Evolutionary conservation across 345 rosid species (phyloP), one percentile per base, ranked within the genome.

Genomic region (Gossypioides kirkii): DNA sequence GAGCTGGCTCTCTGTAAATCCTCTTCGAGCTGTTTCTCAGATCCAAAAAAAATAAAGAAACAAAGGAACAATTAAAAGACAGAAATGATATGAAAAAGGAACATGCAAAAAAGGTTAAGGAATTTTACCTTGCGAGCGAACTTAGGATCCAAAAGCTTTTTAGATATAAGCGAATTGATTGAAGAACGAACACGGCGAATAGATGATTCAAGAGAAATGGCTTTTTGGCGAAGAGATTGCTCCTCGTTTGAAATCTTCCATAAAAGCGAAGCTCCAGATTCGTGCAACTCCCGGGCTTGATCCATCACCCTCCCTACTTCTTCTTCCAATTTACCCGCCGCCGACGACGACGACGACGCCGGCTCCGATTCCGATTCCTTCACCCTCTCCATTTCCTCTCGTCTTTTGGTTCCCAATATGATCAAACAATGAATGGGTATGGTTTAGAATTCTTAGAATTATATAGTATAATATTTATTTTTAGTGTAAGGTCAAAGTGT

Each of bases 1-100:
- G 94, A 84, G 71, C 80, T 78, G 58, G 99, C 97, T 77, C 85
- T 86, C 77, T 86, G 94, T 55, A 95, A 79, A 84, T 95, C 97
- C 18, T 91, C 99, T 17, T 89, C 90, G 8, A 88, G 86, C 99
- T 94, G 84, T 41, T 54, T 46, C 23, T 0, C 55, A 3, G 60
- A 74, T 62, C 42, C 61, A 16, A 68, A 32, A 13, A 59, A 25
- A 28, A 61, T 16, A 45, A 45, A 45, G 13, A 10, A 23, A 23
- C 18, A 2, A 14, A 58, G 6, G 23, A 28, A 25, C 17, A 2
- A n/a, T 12, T 59, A 64, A 67, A 54, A 59, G 25, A 13, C 41
- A 41, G 49, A 43, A 42, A 36, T n/a, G 32, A 64, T 11, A n/a
- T 3, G 11, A 61, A 74, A 70, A 64, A 20, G 18, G 12, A 26